Evolutionary conservation across 139 green algal genomes (phyloP), one percentile per base, ranked within the genome.

Genomic region (Spirogloea muscicola): DNA sequence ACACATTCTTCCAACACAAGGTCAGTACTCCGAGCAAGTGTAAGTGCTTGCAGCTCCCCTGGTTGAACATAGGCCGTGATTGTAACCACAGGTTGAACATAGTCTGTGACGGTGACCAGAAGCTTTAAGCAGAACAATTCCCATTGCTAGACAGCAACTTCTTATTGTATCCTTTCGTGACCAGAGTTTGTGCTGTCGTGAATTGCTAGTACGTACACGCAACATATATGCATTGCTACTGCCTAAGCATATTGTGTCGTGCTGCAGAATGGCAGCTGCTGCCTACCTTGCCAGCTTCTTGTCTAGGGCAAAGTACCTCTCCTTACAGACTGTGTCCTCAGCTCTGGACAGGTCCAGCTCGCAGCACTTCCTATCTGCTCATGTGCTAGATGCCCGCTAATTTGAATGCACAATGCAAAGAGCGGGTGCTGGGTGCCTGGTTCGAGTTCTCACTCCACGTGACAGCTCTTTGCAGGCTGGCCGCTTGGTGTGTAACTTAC

Each of bases 281-380:
- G 91, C 91, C 1, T 96, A 96, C 74, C 74, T 92, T 13, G 91
- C 87, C 5, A 90, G 80, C 72, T 96, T 96, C 84, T 81, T 96
- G 0, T 91, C 91, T 0, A 85, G 91, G 0, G 88, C 85, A 0
- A 77, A 81, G 3, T 88, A 88, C 46, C 60, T 90, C 51, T 76
- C 91, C 0, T 66, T 86, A 27, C 4, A 10, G 3, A 33, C 90
- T 31, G 31, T 76, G 21, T 29, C 51, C 18, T 42, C 40, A 16
- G 27, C 52, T 16, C 68, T 76, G 18, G 34, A 31, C 34, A 70
- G 68, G 68, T 76, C 21, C 7, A 29, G 25, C 57, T 36, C 57
- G 39, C 57, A 41, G 5, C 57, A 27, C 49, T 59, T n/a, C 18
- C 0, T n/a, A 9, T 34, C n/a, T n/a, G n/a, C n/a, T n/a, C n/a